phyloP scores from a whole-genome alignment of 208 protist genomes.

The Trypanosoma avium region DNA sequence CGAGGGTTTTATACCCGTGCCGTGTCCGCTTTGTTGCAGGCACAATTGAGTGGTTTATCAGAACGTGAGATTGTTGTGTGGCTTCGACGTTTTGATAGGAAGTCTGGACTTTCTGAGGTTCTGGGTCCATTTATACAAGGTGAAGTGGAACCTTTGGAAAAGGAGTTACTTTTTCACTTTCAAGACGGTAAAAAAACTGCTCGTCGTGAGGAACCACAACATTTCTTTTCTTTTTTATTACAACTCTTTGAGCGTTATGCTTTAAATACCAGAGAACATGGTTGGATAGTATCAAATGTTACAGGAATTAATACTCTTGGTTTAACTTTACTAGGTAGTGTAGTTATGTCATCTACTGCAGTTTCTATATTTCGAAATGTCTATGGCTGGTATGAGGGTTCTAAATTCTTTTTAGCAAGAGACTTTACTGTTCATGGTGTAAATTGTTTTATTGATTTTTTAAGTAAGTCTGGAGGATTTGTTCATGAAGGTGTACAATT shows the following conservation, averaged over 20 bases:
- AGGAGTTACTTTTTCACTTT: constrained; percentile 77
- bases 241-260: constrained; percentile 35
- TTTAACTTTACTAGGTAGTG: constrained; percentile 19
- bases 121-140: constrained; percentile 34
- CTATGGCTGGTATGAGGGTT: constrained; percentile 48
- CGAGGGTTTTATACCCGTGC: constrained; percentile 22
- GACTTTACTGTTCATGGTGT: constrained; percentile 29
- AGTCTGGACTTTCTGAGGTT: constrained; percentile 21
- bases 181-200: constrained; percentile 40
- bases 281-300: background rate
- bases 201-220: constrained; percentile 49
- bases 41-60: background rate
- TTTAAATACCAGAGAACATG: constrained; percentile 7
- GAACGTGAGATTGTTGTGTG: constrained; percentile 9
- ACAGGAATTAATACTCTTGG: background rate
- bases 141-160: constrained; percentile 45
- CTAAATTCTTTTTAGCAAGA: constrained; percentile 17
- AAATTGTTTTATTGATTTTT: constrained; percentile 29
- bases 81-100: constrained; percentile 13
- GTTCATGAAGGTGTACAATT: constrained; percentile 13
- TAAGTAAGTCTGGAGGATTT: constrained; percentile 7
- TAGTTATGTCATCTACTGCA: constrained; percentile 24
- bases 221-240: constrained; percentile 73
- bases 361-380: constrained; percentile 40
- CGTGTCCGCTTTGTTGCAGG: constrained; percentile 11